Conservation (phyloP, 2,329 filamentous ascomycete species). For the Lecanicillium sp. region DNA sequence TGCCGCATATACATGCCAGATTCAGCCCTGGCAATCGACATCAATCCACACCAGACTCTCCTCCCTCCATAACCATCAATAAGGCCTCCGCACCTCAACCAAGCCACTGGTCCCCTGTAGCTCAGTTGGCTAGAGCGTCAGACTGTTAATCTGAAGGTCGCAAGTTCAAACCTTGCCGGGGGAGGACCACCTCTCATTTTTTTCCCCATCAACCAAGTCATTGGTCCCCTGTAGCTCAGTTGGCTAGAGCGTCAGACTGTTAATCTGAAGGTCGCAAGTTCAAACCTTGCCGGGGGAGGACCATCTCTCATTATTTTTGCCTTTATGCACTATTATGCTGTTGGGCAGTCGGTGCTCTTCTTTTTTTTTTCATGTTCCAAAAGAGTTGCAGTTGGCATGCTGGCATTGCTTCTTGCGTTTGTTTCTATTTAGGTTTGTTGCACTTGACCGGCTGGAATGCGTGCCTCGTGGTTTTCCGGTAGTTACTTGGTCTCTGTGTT, state of each 20-base stretch:
- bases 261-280: slow-evolving; percentile 26
- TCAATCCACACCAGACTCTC: too few species aligned
- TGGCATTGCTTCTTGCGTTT: too few species aligned
- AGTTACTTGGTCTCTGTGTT: too few species aligned
- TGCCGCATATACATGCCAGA: too few species aligned
- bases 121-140: slow-evolving; percentile 15
- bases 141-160: slow-evolving; percentile 23
- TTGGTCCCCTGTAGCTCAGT: slow-evolving; percentile 14
- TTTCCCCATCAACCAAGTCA: not conserved
- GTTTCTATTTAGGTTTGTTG: too few species aligned
- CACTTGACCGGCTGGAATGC: too few species aligned
- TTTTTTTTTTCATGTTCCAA: too few species aligned
- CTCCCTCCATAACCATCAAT: not conserved
- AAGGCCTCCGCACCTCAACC: not conserved
- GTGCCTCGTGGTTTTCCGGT: too few species aligned
- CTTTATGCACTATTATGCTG: too few species aligned
- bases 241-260: slow-evolving; percentile 14
- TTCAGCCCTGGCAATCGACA: too few species aligned
- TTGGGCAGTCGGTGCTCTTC: too few species aligned
- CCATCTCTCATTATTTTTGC: not conserved
- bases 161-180: slow-evolving; percentile 26
- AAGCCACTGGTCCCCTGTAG: slow-evolving; percentile 11
- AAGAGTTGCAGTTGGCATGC: too few species aligned
- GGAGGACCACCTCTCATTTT: slow-evolving; percentile 14
- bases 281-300: slow-evolving; percentile 25